Base-by-base conservation (phyloP, 1,284 basidiomycete genomes). In the Ustilago cynodontis region DNA sequence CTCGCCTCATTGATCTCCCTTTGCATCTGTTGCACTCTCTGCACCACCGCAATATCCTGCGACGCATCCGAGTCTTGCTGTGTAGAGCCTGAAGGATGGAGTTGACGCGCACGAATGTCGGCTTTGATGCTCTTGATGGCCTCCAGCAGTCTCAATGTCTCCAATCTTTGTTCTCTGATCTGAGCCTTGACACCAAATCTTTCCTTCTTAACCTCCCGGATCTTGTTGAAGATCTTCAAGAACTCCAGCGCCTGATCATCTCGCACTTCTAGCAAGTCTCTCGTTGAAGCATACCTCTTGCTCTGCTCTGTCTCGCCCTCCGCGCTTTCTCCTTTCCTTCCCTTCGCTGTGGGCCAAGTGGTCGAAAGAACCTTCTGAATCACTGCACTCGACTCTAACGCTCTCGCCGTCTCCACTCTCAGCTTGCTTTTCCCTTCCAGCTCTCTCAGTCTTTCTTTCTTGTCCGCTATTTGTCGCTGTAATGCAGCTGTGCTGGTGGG, bases 241-340 rank as follows among this genome's bases (percentile, higher is more conserved):
- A 78, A 78, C 35, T 68, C 76, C 20, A 78, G 51, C 22, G 76
- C 76, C 35, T 68, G 68, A 35, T 78, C 71, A 22, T 78, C 76
- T 29, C 76, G 59, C 37, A 67, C 33, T 13, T 78, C 61, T 18
- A 78, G 59, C 52, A 78, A 59, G 41, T 78, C 18, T 7, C 76
- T 50, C 24, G 76, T 78, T n/a, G 71, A 58, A 13, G 67, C 52
- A 33, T 73, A 78, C 20, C 41, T 37, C 53, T 60, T n/a, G 31
- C 39, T 24, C 1, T 57, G 29, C 14, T 60, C n/a, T 28, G 39
- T 24, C 1, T 60, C 45, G 16, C 35, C 50, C 14, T 57, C 53
- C 4, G 29, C 56, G 3, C 41, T 61, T 1, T 39, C 67, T 28
- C 26, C 39, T 61, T 67, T 24, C 31, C 29, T 37, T 22, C 29